Conservation (phyloP, 306 rosid genomes). For the Dryas drummondii region DNA sequence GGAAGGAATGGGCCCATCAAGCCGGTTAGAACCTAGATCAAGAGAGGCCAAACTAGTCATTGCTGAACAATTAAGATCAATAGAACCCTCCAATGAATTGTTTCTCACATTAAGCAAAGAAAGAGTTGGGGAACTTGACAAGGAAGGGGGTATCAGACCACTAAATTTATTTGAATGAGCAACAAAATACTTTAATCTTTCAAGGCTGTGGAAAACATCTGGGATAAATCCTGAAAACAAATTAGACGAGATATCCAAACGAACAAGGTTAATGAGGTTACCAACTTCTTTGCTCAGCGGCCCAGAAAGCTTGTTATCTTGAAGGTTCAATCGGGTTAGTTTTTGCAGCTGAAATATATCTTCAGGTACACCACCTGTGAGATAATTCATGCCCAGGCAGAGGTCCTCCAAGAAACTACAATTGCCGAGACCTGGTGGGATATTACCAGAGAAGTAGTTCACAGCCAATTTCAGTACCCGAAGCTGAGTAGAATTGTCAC, state of each 20-base stretch:
- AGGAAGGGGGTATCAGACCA: slow-evolving; percentile 35
- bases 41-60: slow-evolving; percentile 40
- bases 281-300: slow-evolving; percentile 31
- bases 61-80: slow-evolving; percentile 39
- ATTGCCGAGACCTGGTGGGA: slow-evolving; percentile 36
- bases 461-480: slow-evolving; percentile 32
- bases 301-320: slow-evolving; percentile 44
- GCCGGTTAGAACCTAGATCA: slow-evolving; percentile 50
- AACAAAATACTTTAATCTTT: slow-evolving; percentile 22
- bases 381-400: slow-evolving; percentile 28
- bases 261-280: slow-evolving; percentile 38
- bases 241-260: slow-evolving; percentile 38
- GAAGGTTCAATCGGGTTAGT: slow-evolving; percentile 24
- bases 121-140: slow-evolving; percentile 35
- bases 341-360: slow-evolving; percentile 27
- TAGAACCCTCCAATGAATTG: slow-evolving; percentile 41
- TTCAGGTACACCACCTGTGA: slow-evolving; percentile 35
- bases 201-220: slow-evolving; percentile 28
- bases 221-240: slow-evolving; percentile 39
- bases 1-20: slow-evolving; percentile 39
- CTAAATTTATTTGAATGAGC: slow-evolving; percentile 44
- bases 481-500: slow-evolving; percentile 27
- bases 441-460: slow-evolving; percentile 36
- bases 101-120: slow-evolving; percentile 42
- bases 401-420: slow-evolving; percentile 39